A percentile compares a stretch with the other conserved stretches of the same genome.
Conservation (phyloP, 768 basidiomycete species). For the Tremella mesenterica region DNA sequence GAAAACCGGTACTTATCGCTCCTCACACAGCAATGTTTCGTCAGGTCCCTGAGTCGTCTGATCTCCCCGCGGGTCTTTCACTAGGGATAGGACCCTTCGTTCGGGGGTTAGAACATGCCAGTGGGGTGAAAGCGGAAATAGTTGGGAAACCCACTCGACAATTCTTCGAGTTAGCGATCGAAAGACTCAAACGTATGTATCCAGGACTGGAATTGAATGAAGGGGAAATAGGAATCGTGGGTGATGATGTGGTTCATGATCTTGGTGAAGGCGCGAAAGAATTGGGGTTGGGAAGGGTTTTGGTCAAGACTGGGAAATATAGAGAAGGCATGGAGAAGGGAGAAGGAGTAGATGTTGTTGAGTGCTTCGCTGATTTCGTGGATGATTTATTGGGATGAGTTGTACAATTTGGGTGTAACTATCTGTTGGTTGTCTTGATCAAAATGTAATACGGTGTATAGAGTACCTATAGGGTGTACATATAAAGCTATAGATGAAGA, state of each 20-base stretch:
- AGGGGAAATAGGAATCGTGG: conserved; percentile 52
- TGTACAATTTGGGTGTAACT: too few relatives aligned
- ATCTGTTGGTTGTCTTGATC: too few relatives aligned
- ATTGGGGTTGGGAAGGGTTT: conserved; percentile 56
- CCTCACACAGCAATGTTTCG: conserved; percentile 55
- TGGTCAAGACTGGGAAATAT: conserved; percentile 66
- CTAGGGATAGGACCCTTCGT: conserved; percentile 67
- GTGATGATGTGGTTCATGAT: conserved; percentile 61
- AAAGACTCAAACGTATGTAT: conserved; percentile 45
- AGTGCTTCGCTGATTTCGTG: conserved; percentile 54
- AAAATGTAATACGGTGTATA: too few relatives aligned
- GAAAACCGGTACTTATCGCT: conserved; percentile 50
- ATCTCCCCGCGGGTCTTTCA: conserved; percentile 51
- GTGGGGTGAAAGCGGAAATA: conserved; percentile 50
- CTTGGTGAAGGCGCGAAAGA: conserved; percentile 57
- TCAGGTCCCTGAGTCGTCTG: conserved; percentile 39
- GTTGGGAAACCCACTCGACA: conserved; percentile 58
- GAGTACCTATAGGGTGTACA: too few relatives aligned
- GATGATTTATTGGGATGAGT: conserved; percentile 51
- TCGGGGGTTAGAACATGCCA: conserved; percentile 54
- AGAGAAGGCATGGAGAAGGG: conserved; percentile 54
- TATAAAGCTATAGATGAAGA: too few relatives aligned
- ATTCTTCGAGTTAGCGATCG: conserved; percentile 57
- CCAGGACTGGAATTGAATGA: conserved; percentile 23
- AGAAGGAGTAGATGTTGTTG: conserved; percentile 51